A percentile compares a stretch with the other conserved stretches of the same genome.
phyloP scores from a whole-genome alignment of 2,329 filamentous ascomycete species.

The Chaetomiaceae sp. region DNA sequence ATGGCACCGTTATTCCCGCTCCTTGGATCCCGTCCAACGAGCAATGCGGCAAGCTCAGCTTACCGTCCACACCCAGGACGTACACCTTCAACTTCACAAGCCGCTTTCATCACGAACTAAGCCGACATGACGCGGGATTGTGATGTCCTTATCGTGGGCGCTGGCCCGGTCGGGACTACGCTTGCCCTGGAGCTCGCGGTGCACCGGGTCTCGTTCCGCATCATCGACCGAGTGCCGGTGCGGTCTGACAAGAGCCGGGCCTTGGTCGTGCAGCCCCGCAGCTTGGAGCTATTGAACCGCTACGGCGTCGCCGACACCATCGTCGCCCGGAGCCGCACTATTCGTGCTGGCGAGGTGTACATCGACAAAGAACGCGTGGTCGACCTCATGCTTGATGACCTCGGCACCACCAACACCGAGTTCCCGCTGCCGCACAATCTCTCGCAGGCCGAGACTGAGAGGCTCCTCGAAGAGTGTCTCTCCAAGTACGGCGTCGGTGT shows the following conservation, averaged over 20 bases:
- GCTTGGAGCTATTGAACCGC: conserved; percentile 44
- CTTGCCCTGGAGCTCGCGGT: conserved; percentile 35
- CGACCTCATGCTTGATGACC: conserved; percentile 29
- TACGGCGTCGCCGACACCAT: conserved; percentile 34
- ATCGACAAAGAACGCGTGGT: conserved; percentile 29
- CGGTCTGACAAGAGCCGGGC: conserved; percentile 36
- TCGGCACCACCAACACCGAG: conserved; percentile 27
- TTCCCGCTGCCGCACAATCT: conserved; percentile 29
- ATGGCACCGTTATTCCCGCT: too few species aligned
- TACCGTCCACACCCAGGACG: background rate
- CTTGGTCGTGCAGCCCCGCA: conserved; percentile 43
- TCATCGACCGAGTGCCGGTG: conserved; percentile 31
- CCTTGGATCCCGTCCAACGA: too few species aligned
- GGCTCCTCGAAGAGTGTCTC: conserved; percentile 28
- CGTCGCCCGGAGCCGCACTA: conserved; percentile 31
- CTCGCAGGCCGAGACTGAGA: conserved; percentile 32
- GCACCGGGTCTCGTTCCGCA: conserved; percentile 32
- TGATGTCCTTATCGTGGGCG: conserved; percentile 40
- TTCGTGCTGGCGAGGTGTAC: conserved; percentile 35
- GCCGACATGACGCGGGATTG: conserved; percentile 11
- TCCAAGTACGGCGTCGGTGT: conserved; percentile 23
- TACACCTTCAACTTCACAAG: background rate
- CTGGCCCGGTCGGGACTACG: conserved; percentile 39
- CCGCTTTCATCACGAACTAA: background rate
- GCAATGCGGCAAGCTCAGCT: too few species aligned